Evolutionary conservation across 2,329 filamentous ascomycete species (phyloP), one percentile per base, ranked within the genome.

Genomic region (Parastagonospora avenae): DNA sequence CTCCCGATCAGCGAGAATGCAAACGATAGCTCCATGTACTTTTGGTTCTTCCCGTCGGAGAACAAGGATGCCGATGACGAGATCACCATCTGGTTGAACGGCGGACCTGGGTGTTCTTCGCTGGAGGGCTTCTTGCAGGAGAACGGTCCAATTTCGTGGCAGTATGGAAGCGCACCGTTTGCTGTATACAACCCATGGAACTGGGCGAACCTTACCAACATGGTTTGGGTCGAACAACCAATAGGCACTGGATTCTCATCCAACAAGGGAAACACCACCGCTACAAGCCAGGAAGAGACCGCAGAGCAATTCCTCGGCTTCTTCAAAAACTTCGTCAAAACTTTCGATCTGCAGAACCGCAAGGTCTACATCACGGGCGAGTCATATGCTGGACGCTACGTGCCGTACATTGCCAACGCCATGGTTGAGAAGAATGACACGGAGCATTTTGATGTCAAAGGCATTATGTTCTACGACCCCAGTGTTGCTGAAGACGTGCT

Each of bases 301-400:
- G 87, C 88, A 0, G 72, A 76, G n/a, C 83, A 92, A 59, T 91
- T 93, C 68, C 77, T 88, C 12, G 87, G 87, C 42, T 94, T 91
- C 75, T 92, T 86, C 80, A 86, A 87, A 75, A 91, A 91, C 74
- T 92, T 91, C 61, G 75, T 91, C 50, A 79, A 89, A 30, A 85
- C 85, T 0, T 92, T 92, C 59, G 77, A 74, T 10, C 76, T 91
- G 69, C 80, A 89, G 15, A 81, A 82, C 10, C 84, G 82, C 62
- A 89, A 88, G 57, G 81, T 91, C 8, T 93, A 88, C 70, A 82
- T 94, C 50, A 81, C 88, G 0, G 90, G 89, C 6, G 89, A 90
- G 70, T 87, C 82, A 0, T 91, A 89, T 60, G 88, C 83, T 0
- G 88, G 88, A n/a, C 62, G 66, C 37, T 72, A 72, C 15, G 83